Conservation (phyloP, 2,329 filamentous ascomycete species). For the Metarhizium brunneum region DNA sequence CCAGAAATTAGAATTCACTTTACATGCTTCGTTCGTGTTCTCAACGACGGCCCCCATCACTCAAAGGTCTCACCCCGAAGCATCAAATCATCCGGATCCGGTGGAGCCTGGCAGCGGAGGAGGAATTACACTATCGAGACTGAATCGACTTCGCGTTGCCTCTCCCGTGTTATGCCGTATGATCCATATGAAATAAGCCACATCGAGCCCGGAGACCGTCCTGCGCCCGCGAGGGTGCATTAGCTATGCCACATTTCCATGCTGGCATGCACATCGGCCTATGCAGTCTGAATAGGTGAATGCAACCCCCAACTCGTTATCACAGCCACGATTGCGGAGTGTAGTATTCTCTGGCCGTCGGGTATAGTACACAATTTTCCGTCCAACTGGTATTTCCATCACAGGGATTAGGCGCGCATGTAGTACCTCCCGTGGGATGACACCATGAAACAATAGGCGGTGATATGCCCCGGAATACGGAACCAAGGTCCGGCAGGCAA, state of each 20-base stretch:
- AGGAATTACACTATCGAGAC: background rate
- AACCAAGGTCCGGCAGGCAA: background rate
- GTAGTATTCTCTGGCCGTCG: too few species aligned
- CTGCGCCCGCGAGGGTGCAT: background rate
- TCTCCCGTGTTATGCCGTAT: background rate
- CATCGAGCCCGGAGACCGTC: background rate
- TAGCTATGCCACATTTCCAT: background rate
- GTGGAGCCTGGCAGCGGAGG: background rate
- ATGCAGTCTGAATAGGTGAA: background rate
- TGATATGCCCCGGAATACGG: background rate
- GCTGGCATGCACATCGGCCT: background rate
- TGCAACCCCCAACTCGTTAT: background rate
- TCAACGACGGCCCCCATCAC: background rate
- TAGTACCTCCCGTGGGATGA: background rate
- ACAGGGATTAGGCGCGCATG: background rate
- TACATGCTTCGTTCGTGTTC: background rate
- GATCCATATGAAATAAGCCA: background rate
- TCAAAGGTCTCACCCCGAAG: background rate
- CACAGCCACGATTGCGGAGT: background rate
- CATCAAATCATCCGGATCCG: background rate
- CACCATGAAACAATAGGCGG: background rate
- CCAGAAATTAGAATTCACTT: background rate
- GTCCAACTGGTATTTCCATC: too few species aligned
- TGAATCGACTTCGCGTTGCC: background rate
- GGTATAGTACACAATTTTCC: too few species aligned